phyloP scores from a whole-genome alignment of 2,329 filamentous ascomycete species.

The Epichloe bromicola region DNA sequence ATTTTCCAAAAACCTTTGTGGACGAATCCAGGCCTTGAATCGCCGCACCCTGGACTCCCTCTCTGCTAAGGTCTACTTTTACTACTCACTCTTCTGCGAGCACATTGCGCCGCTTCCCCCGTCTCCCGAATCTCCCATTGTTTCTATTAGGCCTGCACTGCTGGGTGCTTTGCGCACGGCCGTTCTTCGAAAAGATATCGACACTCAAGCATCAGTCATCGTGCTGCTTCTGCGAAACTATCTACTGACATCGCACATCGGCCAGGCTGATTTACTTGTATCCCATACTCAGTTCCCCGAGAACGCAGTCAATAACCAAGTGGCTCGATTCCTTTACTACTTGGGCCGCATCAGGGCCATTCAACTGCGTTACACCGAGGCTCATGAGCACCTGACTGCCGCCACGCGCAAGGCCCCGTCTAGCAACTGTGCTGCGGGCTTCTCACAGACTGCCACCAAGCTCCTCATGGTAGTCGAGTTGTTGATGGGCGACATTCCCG shows the following conservation, averaged over 20 bases:
- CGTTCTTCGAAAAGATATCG: slow-evolving; percentile 91
- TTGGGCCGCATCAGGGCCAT: slow-evolving; percentile 92
- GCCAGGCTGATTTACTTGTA: slow-evolving; percentile 88
- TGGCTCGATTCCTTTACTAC: slow-evolving; percentile 95
- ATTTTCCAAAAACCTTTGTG: slow-evolving; percentile 73
- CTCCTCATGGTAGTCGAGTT: slow-evolving; percentile 92
- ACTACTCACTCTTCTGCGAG: slow-evolving; percentile 92
- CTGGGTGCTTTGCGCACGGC: slow-evolving; percentile 83
- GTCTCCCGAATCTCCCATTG: slow-evolving; percentile 75
- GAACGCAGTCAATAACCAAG: slow-evolving; percentile 93
- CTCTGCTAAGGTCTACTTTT: slow-evolving; percentile 93
- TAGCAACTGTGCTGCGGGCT: slow-evolving; percentile 77
- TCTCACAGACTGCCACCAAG: slow-evolving; percentile 93
- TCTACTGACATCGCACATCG: slow-evolving; percentile 88
- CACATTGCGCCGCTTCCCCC: slow-evolving; percentile 77
- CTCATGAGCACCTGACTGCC: slow-evolving; percentile 83
- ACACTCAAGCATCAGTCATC: slow-evolving; percentile 94
- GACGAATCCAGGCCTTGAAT: slow-evolving; percentile 79
- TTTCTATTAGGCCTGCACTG: slow-evolving; percentile 73
- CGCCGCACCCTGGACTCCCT: slow-evolving; percentile 88
- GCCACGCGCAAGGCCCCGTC: slow-evolving; percentile 92
- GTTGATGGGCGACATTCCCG: slow-evolving; percentile 96
- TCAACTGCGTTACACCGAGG: slow-evolving; percentile 92
- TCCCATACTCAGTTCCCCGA: slow-evolving; percentile 92
- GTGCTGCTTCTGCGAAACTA: slow-evolving; percentile 93